These are phyloP conservation scores for Cardamine resedifolia DNA, from an alignment of 345 rosid species.

Conservation along the genomic window DNA sequence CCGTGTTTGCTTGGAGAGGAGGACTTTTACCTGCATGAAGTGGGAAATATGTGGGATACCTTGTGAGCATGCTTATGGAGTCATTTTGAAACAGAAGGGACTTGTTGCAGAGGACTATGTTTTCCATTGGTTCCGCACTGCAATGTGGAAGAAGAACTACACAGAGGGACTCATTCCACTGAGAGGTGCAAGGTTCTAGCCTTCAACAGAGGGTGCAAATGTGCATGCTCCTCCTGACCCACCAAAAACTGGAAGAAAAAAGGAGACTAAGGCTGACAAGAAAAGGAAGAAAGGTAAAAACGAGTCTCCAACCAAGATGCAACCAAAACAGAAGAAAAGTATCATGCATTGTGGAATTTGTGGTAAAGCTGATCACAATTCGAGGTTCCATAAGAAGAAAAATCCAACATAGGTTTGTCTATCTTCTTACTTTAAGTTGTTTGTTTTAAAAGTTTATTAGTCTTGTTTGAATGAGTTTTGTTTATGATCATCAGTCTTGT, in stretches of 20 bases:
- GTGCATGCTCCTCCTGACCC: neutral
- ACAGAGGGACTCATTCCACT: neutral
- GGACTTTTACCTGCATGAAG: neutral
- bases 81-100: neutral
- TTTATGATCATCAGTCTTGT: no score
- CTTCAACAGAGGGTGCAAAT: neutral
- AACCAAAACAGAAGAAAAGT: neutral
- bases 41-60: neutral
- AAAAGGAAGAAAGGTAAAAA: neutral
- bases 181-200: neutral
- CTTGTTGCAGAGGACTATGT: neutral
- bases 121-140: neutral
- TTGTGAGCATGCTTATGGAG: neutral
- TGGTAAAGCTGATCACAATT: neutral
- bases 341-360: neutral
- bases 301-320: neutral
- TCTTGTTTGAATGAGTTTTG: no score
- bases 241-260: neutral
- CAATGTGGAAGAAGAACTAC: neutral
- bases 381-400: neutral
- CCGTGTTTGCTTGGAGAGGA: neutral
- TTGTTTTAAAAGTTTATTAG: no score
- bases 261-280: neutral
- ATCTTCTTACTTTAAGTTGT: no score
- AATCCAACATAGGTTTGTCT: no score